A percentile compares a stretch with the other conserved stretches of the same genome.
Evolutionary conservation across 2,329 filamentous ascomycete species (phyloP).

Genomic region (Tolypocladium guangdongense): DNA sequence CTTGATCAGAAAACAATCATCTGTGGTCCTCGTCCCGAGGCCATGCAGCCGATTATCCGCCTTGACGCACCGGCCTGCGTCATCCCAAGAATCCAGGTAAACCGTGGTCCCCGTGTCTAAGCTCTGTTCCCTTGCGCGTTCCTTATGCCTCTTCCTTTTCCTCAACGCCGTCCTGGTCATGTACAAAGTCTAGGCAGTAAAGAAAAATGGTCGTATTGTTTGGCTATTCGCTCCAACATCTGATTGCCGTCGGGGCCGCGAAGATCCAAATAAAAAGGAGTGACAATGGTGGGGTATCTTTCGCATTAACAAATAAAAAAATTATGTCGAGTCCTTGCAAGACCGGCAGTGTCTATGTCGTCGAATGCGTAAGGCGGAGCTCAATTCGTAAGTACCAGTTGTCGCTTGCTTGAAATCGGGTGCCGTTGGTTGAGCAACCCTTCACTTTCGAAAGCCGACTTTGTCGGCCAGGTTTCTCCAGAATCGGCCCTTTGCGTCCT

Average conservation of each 20-base stretch:
- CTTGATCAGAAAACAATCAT: not conserved
- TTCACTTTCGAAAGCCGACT: conserved; percentile 19
- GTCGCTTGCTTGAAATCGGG: not conserved
- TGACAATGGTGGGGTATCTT: conserved; percentile 18
- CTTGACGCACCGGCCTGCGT: not conserved
- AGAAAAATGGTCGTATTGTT: not conserved
- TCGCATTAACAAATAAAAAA: conserved; percentile 5
- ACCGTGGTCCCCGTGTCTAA: not conserved
- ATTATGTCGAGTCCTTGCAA: conserved; percentile 5
- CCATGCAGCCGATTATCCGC: not conserved
- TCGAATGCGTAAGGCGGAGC: not conserved
- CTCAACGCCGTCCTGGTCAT: not conserved
- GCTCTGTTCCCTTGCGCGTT: not conserved
- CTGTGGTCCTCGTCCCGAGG: not conserved
- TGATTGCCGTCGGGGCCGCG: not conserved
- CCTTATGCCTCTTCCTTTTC: not conserved
- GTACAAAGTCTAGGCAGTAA: conserved; percentile 3
- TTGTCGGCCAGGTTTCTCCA: conserved; percentile 38
- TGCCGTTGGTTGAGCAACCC: not conserved
- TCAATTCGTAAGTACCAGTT: not conserved
- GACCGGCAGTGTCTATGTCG: conserved; percentile 1
- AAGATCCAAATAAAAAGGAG: conserved; percentile 7
- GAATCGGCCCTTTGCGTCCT: conserved; percentile 35
- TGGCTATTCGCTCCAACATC: not conserved
- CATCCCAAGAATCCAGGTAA: not conserved